These are phyloP conservation scores for Stentor roeselii DNA, from an alignment of 73 alveolate genomes.

Conservation along the genomic window DNA sequence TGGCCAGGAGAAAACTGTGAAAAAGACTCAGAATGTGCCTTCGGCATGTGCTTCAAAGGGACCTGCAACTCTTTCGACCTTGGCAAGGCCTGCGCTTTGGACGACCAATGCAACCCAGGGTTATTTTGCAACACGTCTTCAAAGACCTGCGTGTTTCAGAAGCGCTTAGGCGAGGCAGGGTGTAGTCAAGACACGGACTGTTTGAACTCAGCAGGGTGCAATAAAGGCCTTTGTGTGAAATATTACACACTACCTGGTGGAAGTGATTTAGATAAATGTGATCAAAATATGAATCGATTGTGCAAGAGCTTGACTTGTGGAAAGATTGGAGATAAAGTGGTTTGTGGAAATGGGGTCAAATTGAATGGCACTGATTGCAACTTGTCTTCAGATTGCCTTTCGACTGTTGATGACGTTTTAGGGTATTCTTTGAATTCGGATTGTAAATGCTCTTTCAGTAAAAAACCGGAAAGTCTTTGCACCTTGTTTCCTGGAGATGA, in stretches of 20 bases:
- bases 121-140: background rate
- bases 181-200: background rate
- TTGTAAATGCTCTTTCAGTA: background rate
- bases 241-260: background rate
- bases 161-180: background rate
- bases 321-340: background rate
- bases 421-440: background rate
- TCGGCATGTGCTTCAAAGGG: background rate
- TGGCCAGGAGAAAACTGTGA: constrained; percentile 13
- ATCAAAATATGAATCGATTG: background rate
- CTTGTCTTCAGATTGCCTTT: background rate
- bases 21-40: background rate
- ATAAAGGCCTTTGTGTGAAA: background rate
- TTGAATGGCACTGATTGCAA: background rate
- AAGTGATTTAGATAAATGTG: background rate
- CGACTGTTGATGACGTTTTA: background rate
- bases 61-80: background rate
- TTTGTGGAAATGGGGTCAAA: background rate
- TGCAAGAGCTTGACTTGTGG: background rate
- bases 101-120: constrained; percentile 14
- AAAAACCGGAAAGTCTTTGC: background rate
- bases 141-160: background rate
- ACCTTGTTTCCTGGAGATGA: background rate
- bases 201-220: constrained; percentile 8
- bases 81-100: background rate